Base-by-base conservation (phyloP, 768 basidiomycete species). In the Cyclocybe aegerita region DNA sequence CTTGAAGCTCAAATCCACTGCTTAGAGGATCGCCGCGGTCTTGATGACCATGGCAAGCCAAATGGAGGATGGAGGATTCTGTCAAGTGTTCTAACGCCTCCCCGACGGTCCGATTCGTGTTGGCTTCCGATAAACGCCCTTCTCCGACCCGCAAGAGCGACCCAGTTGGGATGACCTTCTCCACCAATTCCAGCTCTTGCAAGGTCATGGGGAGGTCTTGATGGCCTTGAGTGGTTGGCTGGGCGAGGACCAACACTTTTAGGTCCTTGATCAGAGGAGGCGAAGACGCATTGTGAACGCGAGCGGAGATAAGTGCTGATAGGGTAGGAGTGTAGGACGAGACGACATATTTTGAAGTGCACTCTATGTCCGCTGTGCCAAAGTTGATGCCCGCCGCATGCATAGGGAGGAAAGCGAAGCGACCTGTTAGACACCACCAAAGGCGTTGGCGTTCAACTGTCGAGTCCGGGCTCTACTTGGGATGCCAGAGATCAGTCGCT, bases 391-490 rank as follows among this genome's bases (percentile, higher is more conserved):
- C 56, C 6, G 56, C 56, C 0, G 56, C 56, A 34, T 57, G 56
- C 9, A 57, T 35, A 8, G 56, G 56, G 11, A 57, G 17, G 35
- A 57, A 53, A 7, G 49, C 14, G 35, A 57, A 50, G 33, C 33
- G 39, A 15, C 56, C 56, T 6, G 56, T 57, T 34, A 52, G 56
- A 43, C 52, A 57, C 56, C 56, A 57, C 56, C 56, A 57, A 4
- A 57, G n/a, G 9, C 56, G 48, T 11, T 17, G 37, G 5, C 49
- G 39, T 17, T 46, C 36, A 12, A 29, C 17, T 4, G 36, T 7
- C 5, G 49, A 6, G 23, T 41, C 17, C 5, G 39, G 33, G 16
- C 23, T 23, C 52, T 50, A 15, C 34, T 10, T 0, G 8, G 4
- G 29, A 17, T 23, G 2, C 33, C 29, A 33, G 16, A 23, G 7